Conservation (phyloP, 140 eudicot species). For the Flaveria floridana region DNA sequence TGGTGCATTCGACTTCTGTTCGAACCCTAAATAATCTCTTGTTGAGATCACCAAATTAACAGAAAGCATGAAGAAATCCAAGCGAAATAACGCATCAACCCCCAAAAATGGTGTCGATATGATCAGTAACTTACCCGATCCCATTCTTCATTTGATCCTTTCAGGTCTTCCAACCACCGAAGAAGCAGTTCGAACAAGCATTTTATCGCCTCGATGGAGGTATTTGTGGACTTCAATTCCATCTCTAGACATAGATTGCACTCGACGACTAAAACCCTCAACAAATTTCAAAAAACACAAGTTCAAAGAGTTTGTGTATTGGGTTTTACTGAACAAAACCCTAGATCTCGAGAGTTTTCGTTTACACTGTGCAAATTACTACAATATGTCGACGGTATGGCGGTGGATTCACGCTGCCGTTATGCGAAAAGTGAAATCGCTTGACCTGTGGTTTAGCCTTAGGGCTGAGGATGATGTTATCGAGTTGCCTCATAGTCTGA, state of each 20-base stretch:
- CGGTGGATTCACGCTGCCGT: slow-evolving; percentile 26
- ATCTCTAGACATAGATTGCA: too few relatives aligned
- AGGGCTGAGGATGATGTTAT: not conserved
- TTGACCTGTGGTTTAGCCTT: not conserved
- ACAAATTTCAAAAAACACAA: too few relatives aligned
- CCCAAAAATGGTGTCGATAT: not conserved
- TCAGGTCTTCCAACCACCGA: too few relatives aligned
- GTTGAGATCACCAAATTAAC: not conserved
- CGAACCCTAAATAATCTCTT: too few relatives aligned
- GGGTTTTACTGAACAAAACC: not conserved
- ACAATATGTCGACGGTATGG: not conserved
- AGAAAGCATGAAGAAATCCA: slow-evolving; percentile 18
- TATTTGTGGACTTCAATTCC: too few relatives aligned
- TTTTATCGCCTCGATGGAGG: too few relatives aligned
- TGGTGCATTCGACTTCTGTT: not conserved
- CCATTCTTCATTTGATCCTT: slow-evolving; percentile 3
- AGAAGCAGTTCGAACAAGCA: too few relatives aligned
- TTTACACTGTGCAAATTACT: slow-evolving; percentile 6
- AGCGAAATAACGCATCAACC: not conserved
- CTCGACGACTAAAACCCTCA: too few relatives aligned
- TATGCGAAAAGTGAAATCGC: slow-evolving; percentile 19
- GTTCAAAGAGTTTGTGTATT: too few relatives aligned
- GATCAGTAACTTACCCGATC: slow-evolving; percentile 25
- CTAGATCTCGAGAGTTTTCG: slow-evolving; percentile 24
- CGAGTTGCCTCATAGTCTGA: slow-evolving; percentile 13